Evolutionary conservation across 306 rosid genomes (phyloP), one percentile per base, ranked within the genome.

Genomic region (Phaseolus lunatus): DNA sequence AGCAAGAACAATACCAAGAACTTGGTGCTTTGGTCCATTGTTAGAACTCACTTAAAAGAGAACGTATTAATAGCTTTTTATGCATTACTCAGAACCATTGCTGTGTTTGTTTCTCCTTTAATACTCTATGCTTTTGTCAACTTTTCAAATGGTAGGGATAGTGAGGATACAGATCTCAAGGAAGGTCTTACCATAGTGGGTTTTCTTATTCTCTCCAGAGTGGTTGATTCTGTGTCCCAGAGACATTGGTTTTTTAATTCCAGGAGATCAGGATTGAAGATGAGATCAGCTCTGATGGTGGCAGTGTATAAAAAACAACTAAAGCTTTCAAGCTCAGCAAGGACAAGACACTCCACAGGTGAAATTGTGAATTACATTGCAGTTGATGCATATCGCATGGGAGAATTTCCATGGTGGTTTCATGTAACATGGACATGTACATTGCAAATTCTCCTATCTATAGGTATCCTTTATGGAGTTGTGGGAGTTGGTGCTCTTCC

Each of bases 341-440:
- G 92, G 62, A 85, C 19, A 49, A 88, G 88, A 53, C 95, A 91
- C 76, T 85, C 97, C 24, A 58, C 92, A 0, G 98, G 96, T 1
- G 96, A 93, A 69, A 88, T 93, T 41, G 97, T 88, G 73, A 91
- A 91, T 37, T 93, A 91, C 64, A 86, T 93, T 15, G 94, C 90
- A 9, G 88, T 93, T 50, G 98, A 90, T 83, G 94, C 96, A 2
- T 93, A 93, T 29, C 76, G 93, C 70, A 88, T 93, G 96, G 96
- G 96, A 16, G 96, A 93, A 73, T 91, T n/a, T n/a, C n/a, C n/a
- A n/a, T n/a, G n/a, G n/a, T n/a, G n/a, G n/a, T n/a, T n/a, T n/a
- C n/a, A n/a, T n/a, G n/a, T n/a, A n/a, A n/a, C n/a, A n/a, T n/a
- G n/a, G n/a, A n/a, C n/a, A n/a, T n/a, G n/a, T n/a, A n/a, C n/a